Conservation (phyloP, 1,139 yeast genomes). For the Wickerhamomyces sp. region DNA sequence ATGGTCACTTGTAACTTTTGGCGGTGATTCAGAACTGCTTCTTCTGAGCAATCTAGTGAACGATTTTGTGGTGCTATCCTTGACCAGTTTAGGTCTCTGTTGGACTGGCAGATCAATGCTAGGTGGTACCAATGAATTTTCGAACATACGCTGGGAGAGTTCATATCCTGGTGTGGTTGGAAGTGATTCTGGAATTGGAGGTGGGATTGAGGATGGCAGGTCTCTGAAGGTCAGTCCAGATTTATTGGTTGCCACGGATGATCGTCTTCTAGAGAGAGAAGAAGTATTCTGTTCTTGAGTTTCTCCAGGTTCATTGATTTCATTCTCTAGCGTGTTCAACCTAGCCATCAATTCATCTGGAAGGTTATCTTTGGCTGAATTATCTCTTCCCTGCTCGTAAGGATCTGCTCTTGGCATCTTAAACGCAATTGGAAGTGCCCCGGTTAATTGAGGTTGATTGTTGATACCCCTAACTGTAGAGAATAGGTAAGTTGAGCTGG, state of each 20-base stretch:
- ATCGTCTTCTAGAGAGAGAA: slow-evolving; percentile 9
- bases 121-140: slow-evolving; percentile 1
- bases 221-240: slow-evolving; percentile 12
- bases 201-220: slow-evolving; percentile 10
- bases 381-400: no score
- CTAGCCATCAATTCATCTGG: neutral
- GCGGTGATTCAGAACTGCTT: slow-evolving; percentile 1
- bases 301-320: neutral
- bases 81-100: slow-evolving; percentile 10
- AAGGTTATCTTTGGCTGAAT: neutral
- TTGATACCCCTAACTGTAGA: no score
- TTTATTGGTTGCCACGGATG: slow-evolving; percentile 3
- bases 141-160: slow-evolving; percentile 12
- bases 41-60: slow-evolving; percentile 7
- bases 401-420: no score
- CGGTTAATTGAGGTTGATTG: no score
- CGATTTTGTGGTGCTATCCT: slow-evolving; percentile 9
- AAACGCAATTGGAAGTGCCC: no score
- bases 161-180: slow-evolving; percentile 33
- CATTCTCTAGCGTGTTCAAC: no score
- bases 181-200: slow-evolving; percentile 30
- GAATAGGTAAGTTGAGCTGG: no score
- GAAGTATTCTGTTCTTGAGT: neutral
- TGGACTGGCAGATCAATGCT: slow-evolving; percentile 1
- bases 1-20: slow-evolving; percentile 1